These are phyloP conservation scores for Pochonia chlamydosporia DNA, from an alignment of 2,329 filamentous ascomycete genomes.

Conservation along the genomic window DNA sequence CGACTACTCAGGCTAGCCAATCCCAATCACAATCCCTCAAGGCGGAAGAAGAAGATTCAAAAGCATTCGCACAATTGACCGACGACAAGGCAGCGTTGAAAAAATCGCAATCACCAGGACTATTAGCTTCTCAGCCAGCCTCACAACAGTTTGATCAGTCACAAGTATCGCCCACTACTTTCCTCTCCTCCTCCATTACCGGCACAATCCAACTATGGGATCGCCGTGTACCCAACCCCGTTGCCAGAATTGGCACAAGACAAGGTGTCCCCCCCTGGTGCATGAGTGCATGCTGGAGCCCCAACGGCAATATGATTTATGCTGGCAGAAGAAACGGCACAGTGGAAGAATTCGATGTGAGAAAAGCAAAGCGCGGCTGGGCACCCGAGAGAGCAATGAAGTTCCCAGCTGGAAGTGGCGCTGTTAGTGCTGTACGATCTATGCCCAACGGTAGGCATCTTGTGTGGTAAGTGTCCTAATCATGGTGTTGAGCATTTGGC, in stretches of 20 bases:
- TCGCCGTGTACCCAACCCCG: constrained; percentile 64
- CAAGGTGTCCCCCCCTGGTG: constrained; percentile 88
- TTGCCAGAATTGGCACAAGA: constrained; percentile 72
- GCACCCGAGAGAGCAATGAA: constrained; percentile 73
- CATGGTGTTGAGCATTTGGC: too few species aligned
- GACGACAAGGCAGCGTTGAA: constrained; percentile 12
- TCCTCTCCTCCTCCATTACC: constrained; percentile 83
- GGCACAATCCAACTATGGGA: constrained; percentile 94
- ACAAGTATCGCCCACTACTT: constrained; percentile 68
- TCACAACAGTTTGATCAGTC: constrained; percentile 43
- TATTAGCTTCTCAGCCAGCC: constrained; percentile 31
- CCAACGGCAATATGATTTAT: constrained; percentile 92
- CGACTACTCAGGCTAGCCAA: neutral
- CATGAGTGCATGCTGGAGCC: constrained; percentile 95
- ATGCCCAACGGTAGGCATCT: constrained; percentile 94
- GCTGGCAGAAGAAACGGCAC: constrained; percentile 85
- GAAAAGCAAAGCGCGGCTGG: constrained; percentile 63
- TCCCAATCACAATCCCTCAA: constrained; percentile 1
- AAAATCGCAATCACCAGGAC: constrained; percentile 16
- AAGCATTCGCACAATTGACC: neutral
- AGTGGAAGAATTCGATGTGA: constrained; percentile 89
- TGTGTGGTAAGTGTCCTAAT: constrained; percentile 61
- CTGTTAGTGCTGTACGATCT: constrained; percentile 78
- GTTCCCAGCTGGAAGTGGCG: constrained; percentile 82
- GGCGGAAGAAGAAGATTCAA: neutral